Base-by-base conservation (phyloP, 2,329 filamentous ascomycete species). In the Fusarium austroafricanum region DNA sequence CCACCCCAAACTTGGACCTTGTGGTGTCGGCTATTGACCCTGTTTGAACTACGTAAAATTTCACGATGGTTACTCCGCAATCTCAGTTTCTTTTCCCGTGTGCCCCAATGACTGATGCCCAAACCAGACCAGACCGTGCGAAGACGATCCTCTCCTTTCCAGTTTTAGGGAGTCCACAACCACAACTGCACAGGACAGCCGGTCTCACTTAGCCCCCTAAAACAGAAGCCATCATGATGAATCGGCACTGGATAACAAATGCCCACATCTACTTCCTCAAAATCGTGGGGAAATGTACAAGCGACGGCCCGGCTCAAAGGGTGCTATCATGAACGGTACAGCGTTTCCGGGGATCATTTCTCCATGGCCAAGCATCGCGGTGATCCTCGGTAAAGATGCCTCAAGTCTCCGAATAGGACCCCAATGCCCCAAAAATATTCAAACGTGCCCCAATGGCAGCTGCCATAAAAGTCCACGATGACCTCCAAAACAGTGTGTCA, bases 1-100 rank as follows among this genome's bases (percentile, higher is more conserved):
- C 29, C 29, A 31, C 29, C 12, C 29, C 3, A 31, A 31, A 11
- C 29, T 31, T 15, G 37, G 35, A 33, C 46, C 43, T 38, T 73
- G 71, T 74, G 71, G 71, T 66, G 59, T 63, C 72, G 72, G 71
- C 68, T 73, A 72, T 73, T 67, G 43, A 61, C 58, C 63, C 65
- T 62, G 50, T 62, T 62, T 71, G 49, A 72, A 61, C 61, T 53
- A 65, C 71, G 54, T 61, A 70, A 69, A 67, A 71, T 52, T 64
- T 71, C 62, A 71, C 60, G 62, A 68, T 63, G 66, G 55, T 57
- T 73, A 65, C 71, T 72, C 71, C 71, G 70, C 68, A 73, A 71
- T 73, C 61, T 73, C 40, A 58, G 55, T 55, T 35, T 49, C 49
- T 54, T 64, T 63, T 63, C 54, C 54, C 59, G 60, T 62, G 49